Percentiles rank a stretch among this genome's conserved stretches.
Evolutionary conservation across 495 filamentous ascomycete genomes (phyloP).

Genomic region (Jackrogersella multiformis): DNA sequence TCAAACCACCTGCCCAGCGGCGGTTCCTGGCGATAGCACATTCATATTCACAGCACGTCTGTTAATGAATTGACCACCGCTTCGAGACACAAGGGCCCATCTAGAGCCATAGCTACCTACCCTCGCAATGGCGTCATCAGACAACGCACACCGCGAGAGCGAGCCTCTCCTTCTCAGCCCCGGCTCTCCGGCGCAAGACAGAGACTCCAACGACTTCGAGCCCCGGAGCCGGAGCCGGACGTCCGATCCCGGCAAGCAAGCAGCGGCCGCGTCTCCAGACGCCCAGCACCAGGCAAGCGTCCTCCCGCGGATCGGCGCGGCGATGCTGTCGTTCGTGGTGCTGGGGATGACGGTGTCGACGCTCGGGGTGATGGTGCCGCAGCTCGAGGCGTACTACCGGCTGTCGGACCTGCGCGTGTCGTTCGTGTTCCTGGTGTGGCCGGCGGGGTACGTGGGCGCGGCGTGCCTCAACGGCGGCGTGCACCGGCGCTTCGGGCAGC

Average conservation of each 20-base stretch:
- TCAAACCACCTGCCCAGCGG: too few species aligned
- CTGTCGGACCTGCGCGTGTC: slow-evolving; percentile 76
- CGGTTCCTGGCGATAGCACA: too few species aligned
- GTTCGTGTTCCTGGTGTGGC: slow-evolving; percentile 74
- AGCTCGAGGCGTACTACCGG: slow-evolving; percentile 64
- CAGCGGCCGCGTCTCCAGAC: neutral
- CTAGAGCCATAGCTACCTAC: neutral
- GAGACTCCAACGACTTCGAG: neutral
- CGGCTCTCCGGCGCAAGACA: neutral
- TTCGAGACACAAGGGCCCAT: too few species aligned
- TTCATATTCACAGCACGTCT: too few species aligned
- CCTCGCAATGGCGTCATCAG: slow-evolving; percentile 6
- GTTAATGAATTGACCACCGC: too few species aligned
- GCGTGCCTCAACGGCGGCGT: slow-evolving; percentile 65
- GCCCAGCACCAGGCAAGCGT: neutral
- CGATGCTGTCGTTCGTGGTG: slow-evolving; percentile 31
- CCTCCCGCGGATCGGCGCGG: slow-evolving; percentile 22
- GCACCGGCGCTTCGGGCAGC: slow-evolving; percentile 63
- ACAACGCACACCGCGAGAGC: slow-evolving; percentile 4
- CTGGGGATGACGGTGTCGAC: slow-evolving; percentile 30
- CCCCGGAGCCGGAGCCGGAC: neutral
- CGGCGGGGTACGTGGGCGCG: slow-evolving; percentile 71
- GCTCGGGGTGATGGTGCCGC: slow-evolving; percentile 35
- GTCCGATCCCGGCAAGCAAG: slow-evolving; percentile 2
- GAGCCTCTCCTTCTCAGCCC: slow-evolving; percentile 23